Conservation (phyloP, 306 rosid species). For the Abrus precatorius region DNA sequence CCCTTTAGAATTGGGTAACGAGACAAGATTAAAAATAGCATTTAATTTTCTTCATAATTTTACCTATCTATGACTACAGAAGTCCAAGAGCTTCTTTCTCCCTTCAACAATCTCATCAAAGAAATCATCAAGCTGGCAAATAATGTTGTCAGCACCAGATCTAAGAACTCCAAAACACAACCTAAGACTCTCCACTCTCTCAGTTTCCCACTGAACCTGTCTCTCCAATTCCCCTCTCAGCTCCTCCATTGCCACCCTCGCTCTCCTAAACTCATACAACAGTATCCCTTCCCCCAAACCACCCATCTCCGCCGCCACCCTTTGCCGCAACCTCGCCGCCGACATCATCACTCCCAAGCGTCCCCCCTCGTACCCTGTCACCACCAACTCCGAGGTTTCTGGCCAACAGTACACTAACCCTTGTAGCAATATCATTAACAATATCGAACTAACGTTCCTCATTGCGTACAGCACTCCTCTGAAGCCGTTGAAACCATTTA, state of each 20-base stretch:
- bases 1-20: neutral
- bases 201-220: conserved; percentile 28
- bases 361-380: conserved; percentile 74
- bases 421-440: conserved; percentile 69
- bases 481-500: conserved; percentile 90
- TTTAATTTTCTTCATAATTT: too few relatives aligned
- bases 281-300: conserved; percentile 70
- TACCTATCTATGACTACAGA: conserved; percentile 82
- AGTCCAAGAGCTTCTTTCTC: conserved; percentile 90
- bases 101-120: conserved; percentile 91
- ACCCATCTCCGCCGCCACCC: conserved; percentile 76
- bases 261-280: conserved; percentile 72
- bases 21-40: too few relatives aligned
- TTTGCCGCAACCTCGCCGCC: conserved; percentile 77
- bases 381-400: conserved; percentile 59
- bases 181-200: conserved; percentile 78
- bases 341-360: conserved; percentile 78
- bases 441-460: conserved; percentile 88
- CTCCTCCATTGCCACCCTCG: conserved; percentile 84
- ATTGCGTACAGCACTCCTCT: conserved; percentile 89
- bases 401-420: conserved; percentile 83
- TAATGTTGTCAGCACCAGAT: conserved; percentile 84
- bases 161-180: conserved; percentile 71
- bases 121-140: conserved; percentile 90
- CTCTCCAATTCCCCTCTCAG: conserved; percentile 75